phyloP scores from a whole-genome alignment of 1,139 yeast species.

The Debaryomyces psychrophilus region DNA sequence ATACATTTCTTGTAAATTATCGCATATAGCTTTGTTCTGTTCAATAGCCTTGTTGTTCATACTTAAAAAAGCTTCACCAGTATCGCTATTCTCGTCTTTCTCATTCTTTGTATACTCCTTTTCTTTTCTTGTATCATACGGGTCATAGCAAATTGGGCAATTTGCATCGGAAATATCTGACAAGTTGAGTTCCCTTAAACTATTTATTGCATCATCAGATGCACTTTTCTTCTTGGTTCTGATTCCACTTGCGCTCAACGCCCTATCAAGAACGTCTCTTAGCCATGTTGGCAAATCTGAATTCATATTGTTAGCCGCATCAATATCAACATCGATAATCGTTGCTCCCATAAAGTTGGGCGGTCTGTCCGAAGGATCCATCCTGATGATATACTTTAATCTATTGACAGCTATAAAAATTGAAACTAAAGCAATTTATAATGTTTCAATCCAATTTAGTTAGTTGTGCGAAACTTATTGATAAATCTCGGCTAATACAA shows the following conservation, averaged over 20 bases:
- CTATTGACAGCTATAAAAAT: not conserved
- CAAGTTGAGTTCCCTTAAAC: conserved; percentile 32
- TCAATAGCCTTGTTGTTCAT: conserved; percentile 8
- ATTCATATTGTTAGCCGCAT: conserved; percentile 47
- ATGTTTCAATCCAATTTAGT: not conserved
- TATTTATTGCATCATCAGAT: conserved; percentile 45
- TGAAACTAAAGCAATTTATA: not conserved
- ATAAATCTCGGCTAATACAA: conserved; percentile 5
- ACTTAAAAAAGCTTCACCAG: not conserved
- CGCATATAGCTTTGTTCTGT: conserved; percentile 4
- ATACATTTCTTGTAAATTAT: conserved; percentile 8
- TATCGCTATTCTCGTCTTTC: not conserved
- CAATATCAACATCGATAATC: conserved; percentile 51
- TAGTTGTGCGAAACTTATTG: conserved; percentile 6
- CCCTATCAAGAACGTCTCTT: conserved; percentile 42
- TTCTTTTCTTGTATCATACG: conserved; percentile 23
- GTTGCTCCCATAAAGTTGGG: conserved; percentile 24
- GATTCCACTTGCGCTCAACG: conserved; percentile 35
- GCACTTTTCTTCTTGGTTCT: conserved; percentile 34
- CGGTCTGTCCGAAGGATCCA: conserved; percentile 22
- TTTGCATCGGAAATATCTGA: conserved; percentile 25
- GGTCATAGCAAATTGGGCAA: conserved; percentile 52
- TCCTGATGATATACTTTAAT: conserved; percentile 8
- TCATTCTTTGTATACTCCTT: conserved; percentile 2
- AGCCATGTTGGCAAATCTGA: conserved; percentile 49